Evolutionary conservation across 345 rosid species (phyloP).

Genomic region (Populus alba): DNA sequence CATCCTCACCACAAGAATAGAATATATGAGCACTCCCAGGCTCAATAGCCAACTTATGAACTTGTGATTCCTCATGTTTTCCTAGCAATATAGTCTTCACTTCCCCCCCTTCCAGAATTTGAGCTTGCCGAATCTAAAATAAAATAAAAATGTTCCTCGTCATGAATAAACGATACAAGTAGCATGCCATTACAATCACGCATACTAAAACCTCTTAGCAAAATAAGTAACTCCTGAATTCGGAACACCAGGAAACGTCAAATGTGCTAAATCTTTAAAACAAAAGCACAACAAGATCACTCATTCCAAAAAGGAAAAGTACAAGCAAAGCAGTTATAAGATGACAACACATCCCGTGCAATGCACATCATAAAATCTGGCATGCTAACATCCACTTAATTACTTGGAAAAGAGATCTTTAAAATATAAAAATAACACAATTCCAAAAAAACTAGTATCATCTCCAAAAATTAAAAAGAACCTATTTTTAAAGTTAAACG

Average conservation of each 20-base stretch:
- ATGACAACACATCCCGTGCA: neutral
- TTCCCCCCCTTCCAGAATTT: slow-evolving; percentile 54
- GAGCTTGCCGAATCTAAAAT: slow-evolving; percentile 72
- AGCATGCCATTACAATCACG: neutral
- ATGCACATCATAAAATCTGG: neutral
- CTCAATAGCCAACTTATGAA: slow-evolving; percentile 79
- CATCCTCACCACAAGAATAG: slow-evolving; percentile 93
- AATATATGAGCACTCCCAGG: slow-evolving; percentile 84
- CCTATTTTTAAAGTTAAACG: neutral
- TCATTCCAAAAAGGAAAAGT: neutral
- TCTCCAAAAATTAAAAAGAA: neutral
- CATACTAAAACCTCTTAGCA: neutral
- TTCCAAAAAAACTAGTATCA: neutral
- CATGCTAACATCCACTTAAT: neutral
- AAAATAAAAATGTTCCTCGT: neutral
- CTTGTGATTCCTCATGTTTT: slow-evolving; percentile 53
- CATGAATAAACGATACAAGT: neutral
- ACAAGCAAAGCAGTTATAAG: neutral
- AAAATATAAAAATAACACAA: neutral
- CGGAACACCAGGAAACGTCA: neutral
- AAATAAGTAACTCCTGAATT: neutral
- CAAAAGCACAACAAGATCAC: neutral
- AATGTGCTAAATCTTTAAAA: neutral
- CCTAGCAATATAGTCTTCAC: slow-evolving; percentile 60
- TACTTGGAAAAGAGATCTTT: neutral